Evolutionary conservation across 768 basidiomycete species (phyloP).

Genomic region (Mycena epipterygia): DNA sequence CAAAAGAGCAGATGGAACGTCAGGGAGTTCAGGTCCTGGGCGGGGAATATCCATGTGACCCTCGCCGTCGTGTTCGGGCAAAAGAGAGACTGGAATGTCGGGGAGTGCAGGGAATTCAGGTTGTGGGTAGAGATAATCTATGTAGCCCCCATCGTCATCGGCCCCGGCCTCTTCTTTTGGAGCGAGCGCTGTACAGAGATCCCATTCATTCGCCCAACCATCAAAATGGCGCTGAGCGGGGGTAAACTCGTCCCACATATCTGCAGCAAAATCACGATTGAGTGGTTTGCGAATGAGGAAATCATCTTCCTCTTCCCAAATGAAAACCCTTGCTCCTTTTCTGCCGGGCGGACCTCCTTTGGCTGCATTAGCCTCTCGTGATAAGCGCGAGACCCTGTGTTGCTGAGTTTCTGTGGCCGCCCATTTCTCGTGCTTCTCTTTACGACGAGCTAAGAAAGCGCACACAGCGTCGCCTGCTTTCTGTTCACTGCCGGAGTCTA

Average conservation of each 20-base stretch:
- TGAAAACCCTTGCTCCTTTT: conserved; percentile 5
- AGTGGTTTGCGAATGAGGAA: neutral
- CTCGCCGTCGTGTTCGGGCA: too few relatives aligned
- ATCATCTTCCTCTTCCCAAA: conserved; percentile 1
- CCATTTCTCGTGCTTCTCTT: neutral
- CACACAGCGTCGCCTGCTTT: neutral
- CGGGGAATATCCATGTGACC: too few relatives aligned
- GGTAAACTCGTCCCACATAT: conserved; percentile 1
- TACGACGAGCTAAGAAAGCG: neutral
- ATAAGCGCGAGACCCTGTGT: neutral
- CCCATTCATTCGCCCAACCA: neutral
- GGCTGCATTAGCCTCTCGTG: neutral
- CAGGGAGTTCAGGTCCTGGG: too few relatives aligned
- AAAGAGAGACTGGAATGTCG: too few relatives aligned
- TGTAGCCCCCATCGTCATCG: too few relatives aligned
- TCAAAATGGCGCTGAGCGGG: neutral
- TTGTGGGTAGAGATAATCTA: too few relatives aligned
- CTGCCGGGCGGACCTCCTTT: neutral
- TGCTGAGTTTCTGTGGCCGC: neutral
- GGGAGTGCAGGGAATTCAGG: too few relatives aligned
- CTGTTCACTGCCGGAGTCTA: neutral
- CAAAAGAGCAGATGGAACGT: too few relatives aligned
- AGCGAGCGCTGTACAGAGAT: too few relatives aligned
- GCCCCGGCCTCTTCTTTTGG: too few relatives aligned
- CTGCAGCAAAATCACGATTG: neutral